phyloP scores from a whole-genome alignment of 139 green algal genomes.

The Haematococcus lacustris region DNA sequence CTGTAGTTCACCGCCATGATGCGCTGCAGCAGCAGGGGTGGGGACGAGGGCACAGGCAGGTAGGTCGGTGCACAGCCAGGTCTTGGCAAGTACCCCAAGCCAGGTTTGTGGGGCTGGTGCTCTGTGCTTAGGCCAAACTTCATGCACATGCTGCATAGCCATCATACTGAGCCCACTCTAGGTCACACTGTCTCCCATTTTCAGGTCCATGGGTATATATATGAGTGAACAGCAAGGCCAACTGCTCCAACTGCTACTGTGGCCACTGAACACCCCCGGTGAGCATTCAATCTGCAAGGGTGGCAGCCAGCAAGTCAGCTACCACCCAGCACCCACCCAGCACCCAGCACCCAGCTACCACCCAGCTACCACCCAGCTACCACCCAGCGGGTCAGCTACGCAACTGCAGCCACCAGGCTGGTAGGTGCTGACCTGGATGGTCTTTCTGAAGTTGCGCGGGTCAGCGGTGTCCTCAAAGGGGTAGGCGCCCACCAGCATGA shows the following conservation, averaged over 20 bases:
- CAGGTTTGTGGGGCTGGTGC: too few relatives aligned
- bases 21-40: conserved; percentile 42
- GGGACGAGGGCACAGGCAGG: too few relatives aligned
- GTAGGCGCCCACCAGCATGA: conserved; percentile 96
- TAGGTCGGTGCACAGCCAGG: too few relatives aligned
- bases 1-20: conserved; percentile 88
- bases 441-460: conserved; percentile 96
- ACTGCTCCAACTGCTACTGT: background rate
- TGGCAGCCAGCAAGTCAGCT: too few relatives aligned
- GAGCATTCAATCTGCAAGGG: background rate
- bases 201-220: background rate
- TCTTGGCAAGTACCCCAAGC: too few relatives aligned
- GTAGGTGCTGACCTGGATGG: conserved; percentile 82
- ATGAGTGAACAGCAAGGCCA: background rate
- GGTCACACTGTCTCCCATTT: background rate
- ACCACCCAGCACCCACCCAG: too few relatives aligned
- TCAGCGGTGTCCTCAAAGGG: conserved; percentile 96
- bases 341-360: too few relatives aligned
- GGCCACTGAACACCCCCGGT: background rate
- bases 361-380: too few relatives aligned
- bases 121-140: too few relatives aligned
- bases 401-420: background rate
- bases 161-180: background rate
- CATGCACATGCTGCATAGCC: too few relatives aligned
- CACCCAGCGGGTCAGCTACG: background rate